Evolutionary conservation across 1,284 basidiomycete species (phyloP).

Genomic region (Fomitopsis betulina): DNA sequence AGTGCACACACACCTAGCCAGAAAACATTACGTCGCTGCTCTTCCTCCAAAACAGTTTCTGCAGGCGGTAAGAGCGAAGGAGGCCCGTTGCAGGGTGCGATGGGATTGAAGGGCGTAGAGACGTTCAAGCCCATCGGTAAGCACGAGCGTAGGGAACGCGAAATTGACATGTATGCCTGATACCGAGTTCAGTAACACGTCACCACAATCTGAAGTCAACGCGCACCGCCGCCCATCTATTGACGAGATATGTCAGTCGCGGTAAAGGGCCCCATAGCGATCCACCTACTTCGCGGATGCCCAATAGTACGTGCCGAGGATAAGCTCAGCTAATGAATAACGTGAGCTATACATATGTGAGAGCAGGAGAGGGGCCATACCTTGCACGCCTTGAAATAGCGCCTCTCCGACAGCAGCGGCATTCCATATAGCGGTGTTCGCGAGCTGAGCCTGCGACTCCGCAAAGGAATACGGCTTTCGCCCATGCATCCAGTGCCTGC

Average conservation of each 20-base stretch:
- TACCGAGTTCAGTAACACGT: neutral
- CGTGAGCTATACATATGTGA: neutral
- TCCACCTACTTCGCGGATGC: slow-evolving; percentile 56
- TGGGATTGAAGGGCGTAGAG: slow-evolving; percentile 59
- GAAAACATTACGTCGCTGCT: slow-evolving; percentile 65
- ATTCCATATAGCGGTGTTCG: slow-evolving; percentile 46
- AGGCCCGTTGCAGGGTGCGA: slow-evolving; percentile 46
- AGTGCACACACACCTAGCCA: slow-evolving; percentile 38
- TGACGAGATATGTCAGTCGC: neutral
- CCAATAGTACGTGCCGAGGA: slow-evolving; percentile 70
- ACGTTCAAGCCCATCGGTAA: slow-evolving; percentile 66
- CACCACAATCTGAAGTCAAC: neutral
- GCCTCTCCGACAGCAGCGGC: slow-evolving; percentile 47
- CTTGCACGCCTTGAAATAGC: slow-evolving; percentile 60
- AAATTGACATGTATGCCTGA: slow-evolving; percentile 59
- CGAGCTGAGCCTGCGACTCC: slow-evolving; percentile 59
- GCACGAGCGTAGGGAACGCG: slow-evolving; percentile 51
- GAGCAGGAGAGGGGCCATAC: slow-evolving; percentile 29
- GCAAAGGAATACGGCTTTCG: slow-evolving; percentile 54
- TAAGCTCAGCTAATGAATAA: slow-evolving; percentile 43
- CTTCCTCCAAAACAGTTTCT: slow-evolving; percentile 59
- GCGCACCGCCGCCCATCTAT: slow-evolving; percentile 65
- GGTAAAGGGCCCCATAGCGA: neutral
- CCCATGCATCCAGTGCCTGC: slow-evolving; percentile 38
- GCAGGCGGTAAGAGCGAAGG: slow-evolving; percentile 58